Conservation (phyloP, 2,329 filamentous ascomycete genomes). For the Aspergillus sp. region DNA sequence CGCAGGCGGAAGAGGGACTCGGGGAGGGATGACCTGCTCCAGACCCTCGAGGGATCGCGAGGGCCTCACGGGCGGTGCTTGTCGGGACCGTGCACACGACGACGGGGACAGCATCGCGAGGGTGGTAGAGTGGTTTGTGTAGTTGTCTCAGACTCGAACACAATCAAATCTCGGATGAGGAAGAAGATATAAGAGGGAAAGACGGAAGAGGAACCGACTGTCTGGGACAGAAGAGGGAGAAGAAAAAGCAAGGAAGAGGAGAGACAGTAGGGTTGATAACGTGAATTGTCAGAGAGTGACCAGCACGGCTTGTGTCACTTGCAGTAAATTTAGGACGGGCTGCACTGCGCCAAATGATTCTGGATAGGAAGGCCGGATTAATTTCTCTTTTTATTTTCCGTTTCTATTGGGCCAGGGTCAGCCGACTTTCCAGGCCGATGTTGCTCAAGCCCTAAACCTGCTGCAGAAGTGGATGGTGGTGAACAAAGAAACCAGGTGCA, state of each 20-base stretch:
- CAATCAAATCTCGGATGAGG: no score
- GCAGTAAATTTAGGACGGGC: neutral
- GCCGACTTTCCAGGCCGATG: neutral
- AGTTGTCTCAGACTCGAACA: no score
- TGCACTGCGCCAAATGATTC: neutral
- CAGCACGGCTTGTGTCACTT: constrained; percentile 1
- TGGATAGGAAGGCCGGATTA: neutral
- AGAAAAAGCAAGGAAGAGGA: neutral
- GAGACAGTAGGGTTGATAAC: constrained; percentile 1
- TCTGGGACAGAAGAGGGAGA: no score
- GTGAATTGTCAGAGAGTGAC: neutral
- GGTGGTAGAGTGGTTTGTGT: neutral
- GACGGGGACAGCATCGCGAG: constrained; percentile 23
- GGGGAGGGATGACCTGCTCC: constrained; percentile 35
- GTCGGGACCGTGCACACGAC: constrained; percentile 19
- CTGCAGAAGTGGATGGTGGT: neutral
- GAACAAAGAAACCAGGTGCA: neutral
- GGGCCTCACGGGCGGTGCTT: constrained; percentile 32
- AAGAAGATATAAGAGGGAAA: neutral
- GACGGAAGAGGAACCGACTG: neutral
- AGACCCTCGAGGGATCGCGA: constrained; percentile 38
- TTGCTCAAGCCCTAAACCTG: neutral
- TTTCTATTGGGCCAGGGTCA: neutral
- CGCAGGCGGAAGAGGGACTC: constrained; percentile 13
- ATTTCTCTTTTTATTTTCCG: neutral